These are phyloP conservation scores for Pseudonitzschia delicatissima DNA, from an alignment of 108 stramenopile species.

Conservation along the genomic window DNA sequence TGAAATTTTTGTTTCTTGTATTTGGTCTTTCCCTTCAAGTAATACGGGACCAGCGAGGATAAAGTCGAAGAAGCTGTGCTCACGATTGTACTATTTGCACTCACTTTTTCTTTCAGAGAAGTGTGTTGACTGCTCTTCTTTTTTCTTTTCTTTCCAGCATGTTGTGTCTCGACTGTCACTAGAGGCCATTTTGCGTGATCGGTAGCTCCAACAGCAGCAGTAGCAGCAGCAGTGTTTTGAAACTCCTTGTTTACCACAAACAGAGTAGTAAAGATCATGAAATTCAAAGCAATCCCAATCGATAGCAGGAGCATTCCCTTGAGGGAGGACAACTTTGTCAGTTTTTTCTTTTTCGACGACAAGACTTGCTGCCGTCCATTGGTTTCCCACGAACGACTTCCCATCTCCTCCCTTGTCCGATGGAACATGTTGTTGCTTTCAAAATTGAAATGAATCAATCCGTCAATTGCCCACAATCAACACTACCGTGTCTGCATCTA, in stretches of 20 bases:
- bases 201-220: background rate
- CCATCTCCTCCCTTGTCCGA: too few relatives aligned
- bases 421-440: too few relatives aligned
- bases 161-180: too few relatives aligned
- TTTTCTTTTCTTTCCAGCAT: background rate
- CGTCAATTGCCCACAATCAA: background rate
- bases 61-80: background rate
- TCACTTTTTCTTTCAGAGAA: background rate
- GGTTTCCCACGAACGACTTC: background rate
- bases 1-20: conserved; percentile 8
- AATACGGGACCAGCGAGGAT: background rate
- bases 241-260: too few relatives aligned
- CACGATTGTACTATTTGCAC: background rate
- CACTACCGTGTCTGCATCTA: background rate
- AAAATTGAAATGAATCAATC: background rate
- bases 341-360: background rate
- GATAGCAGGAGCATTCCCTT: background rate
- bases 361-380: background rate
- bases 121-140: background rate
- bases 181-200: background rate
- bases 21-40: background rate
- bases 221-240: background rate
- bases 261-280: background rate
- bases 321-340: background rate
- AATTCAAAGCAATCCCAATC: background rate